Evolutionary conservation across 2,329 filamentous ascomycete species (phyloP), one percentile per base, ranked within the genome.

Genomic region (Colletotrichum graminicola): DNA sequence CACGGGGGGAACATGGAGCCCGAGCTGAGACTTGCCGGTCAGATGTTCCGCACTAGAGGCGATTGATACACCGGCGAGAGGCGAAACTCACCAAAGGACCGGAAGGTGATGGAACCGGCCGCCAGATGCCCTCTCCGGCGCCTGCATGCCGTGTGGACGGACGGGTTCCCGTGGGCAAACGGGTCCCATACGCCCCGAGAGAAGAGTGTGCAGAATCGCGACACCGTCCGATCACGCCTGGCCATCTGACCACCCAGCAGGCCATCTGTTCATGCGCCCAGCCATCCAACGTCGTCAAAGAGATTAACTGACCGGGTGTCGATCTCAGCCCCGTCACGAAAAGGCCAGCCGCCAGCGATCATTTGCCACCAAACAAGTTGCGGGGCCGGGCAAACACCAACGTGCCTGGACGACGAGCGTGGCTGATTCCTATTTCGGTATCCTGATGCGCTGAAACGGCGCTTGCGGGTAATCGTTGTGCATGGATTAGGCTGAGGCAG

Each of bases 391-490:
- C 23, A 51, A 62, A 41, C 43, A 34, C 32, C 29, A 56, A 23
- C 39, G 60, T 29, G 45, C 55, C 67, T 47, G 54, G 47, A 39
- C 29, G 39, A 18, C 54, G 56, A 55, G 39, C 45, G 57, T 39
- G 21, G 32, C 8, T 23, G 21, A 23, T 71, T 57, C 64, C 63
- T 52, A 34, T 47, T 71, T 45, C 26, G 64, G 56, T 21, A 47
- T 62, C n/a, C n/a, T 21, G 57, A 67, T 45, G 51, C 23, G 39
- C 23, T 71, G 67, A 71, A 71, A 71, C 67, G 51, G 34, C 51
- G 56, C 67, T 47, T 66, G 67, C 67, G 62, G 67, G 49, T 49
- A 52, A 45, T 7, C n/a, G 21, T 45, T 21, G 18, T 32, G 18
- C 32, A 32, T 14, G 2, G 52, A 32, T 14, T 36, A 18, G 52